Conservation (phyloP, 2,329 filamentous ascomycete genomes). For the Exophiala viscosa region DNA sequence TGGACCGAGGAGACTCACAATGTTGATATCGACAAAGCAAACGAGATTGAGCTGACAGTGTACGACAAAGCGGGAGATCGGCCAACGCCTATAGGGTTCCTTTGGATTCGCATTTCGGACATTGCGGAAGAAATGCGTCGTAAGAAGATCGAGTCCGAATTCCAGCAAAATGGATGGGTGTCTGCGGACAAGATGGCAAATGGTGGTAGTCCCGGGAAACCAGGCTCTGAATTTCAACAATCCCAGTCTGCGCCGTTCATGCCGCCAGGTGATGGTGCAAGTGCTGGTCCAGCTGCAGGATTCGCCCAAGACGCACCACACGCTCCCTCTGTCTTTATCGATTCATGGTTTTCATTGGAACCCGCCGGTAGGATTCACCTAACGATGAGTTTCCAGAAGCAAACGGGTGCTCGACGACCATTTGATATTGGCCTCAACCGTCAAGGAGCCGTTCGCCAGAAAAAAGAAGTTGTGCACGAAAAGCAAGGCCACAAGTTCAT, state of each 20-base stretch:
- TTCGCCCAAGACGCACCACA: conserved; percentile 31
- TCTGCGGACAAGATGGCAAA: conserved; percentile 91
- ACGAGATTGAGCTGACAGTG: conserved; percentile 95
- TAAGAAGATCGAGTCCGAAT: conserved; percentile 94
- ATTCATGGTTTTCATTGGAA: conserved; percentile 96
- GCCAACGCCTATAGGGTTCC: conserved; percentile 84
- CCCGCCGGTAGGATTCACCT: conserved; percentile 90
- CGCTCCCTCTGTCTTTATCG: conserved; percentile 53
- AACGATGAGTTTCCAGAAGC: conserved; percentile 86
- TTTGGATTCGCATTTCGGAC: conserved; percentile 95
- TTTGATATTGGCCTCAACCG: conserved; percentile 88
- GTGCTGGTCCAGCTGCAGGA: conserved; percentile 36
- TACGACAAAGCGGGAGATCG: conserved; percentile 94
- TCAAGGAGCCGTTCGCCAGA: conserved; percentile 93
- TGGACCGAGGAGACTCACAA: conserved; percentile 91
- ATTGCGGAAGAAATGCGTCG: conserved; percentile 96
- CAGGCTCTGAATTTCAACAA: conserved; percentile 50
- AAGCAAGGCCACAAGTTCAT: conserved; percentile 99
- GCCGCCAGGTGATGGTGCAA: conserved; percentile 34
- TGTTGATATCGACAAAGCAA: conserved; percentile 95
- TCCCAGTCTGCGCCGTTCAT: conserved; percentile 22
- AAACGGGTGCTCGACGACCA: conserved; percentile 74
- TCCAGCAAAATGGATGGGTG: conserved; percentile 93
- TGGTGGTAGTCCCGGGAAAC: conserved; percentile 46
- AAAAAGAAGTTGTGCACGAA: conserved; percentile 96